Conservation (phyloP, 352 stramenopile species). For the Globisporangium parvum region DNA sequence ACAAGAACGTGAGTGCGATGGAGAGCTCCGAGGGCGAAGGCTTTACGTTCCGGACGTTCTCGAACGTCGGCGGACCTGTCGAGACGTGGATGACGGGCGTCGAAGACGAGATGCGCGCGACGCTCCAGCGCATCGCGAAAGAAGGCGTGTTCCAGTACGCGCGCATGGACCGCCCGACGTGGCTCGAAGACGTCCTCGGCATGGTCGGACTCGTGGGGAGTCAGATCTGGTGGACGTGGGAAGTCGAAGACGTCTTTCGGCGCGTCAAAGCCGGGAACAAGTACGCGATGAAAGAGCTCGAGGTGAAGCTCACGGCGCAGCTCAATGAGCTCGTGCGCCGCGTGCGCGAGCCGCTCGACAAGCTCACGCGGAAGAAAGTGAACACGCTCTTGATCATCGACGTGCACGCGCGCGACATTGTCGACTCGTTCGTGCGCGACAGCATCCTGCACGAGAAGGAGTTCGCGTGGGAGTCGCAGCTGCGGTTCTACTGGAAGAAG, state of each 20-base stretch:
- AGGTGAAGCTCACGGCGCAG: slow-evolving; percentile 84
- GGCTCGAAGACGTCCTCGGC: slow-evolving; percentile 86
- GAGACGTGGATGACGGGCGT: slow-evolving; percentile 92
- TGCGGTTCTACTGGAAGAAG: slow-evolving; percentile 90
- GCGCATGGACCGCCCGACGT: slow-evolving; percentile 74
- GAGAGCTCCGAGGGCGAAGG: slow-evolving; percentile 88
- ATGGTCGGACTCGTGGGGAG: slow-evolving; percentile 91
- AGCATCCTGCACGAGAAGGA: slow-evolving; percentile 89
- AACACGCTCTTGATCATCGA: slow-evolving; percentile 91
- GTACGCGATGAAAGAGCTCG: slow-evolving; percentile 92
- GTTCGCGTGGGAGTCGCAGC: slow-evolving; percentile 88
- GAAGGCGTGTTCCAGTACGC: slow-evolving; percentile 92
- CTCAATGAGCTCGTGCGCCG: slow-evolving; percentile 89
- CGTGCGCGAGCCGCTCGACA: slow-evolving; percentile 84
- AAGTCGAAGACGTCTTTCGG: slow-evolving; percentile 92
- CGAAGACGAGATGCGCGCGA: slow-evolving; percentile 88
- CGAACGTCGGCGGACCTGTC: slow-evolving; percentile 86
- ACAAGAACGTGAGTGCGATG: slow-evolving; percentile 89
- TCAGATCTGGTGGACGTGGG: slow-evolving; percentile 94
- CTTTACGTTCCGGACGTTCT: slow-evolving; percentile 77
- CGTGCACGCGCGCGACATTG: slow-evolving; percentile 87
- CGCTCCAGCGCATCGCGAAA: slow-evolving; percentile 88
- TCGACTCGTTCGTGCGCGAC: slow-evolving; percentile 86
- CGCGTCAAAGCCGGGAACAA: slow-evolving; percentile 88
- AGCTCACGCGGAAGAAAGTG: slow-evolving; percentile 88